Evolutionary conservation across 2,329 filamentous ascomycete genomes (phyloP), one percentile per base, ranked within the genome.

Genomic region (Aspergillus luchuensis): DNA sequence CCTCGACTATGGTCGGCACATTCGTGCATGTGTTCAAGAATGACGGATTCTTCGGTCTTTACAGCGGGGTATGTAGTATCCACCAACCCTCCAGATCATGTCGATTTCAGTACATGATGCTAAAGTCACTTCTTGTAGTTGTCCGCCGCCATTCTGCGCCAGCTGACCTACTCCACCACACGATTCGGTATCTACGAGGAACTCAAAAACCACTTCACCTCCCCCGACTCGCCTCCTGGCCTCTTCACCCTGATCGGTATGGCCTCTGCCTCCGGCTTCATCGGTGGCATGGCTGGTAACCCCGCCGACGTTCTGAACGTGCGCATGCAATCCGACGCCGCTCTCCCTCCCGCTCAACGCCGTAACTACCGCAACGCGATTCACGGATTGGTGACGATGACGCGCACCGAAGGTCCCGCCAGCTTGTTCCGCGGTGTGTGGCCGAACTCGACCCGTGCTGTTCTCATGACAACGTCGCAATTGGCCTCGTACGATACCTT

Each of bases 121-220:
- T 36, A 36, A 36, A 5, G 33, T 36, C 11, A 36, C 4, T 36
- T 36, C 11, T 5, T 67, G 55, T 69, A 88, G 80, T 87, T 98
- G 61, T 96, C 93, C 2, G 95, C 95, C 67, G 95, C 93, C 59
- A 86, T 98, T 52, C 85, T 98, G 60, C 93, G 95, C 66, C 95
- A 98, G 81, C 85, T 93, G 68, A 98, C 95, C 61, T 99, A 99
- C 82, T 95, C 91, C 61, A 99, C 95, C 54, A 95, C 92, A 39
- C 91, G 95, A 52, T 99, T 99, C 80, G 95, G 92, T 66, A 88
- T 97, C 66, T 99, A 99, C 82, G 95, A 98, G 79, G 88, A 96
- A 68, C 83, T 98, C 61, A 99, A 99, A 80, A 80, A 85, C 23
- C 85, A 84, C 55, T 83, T 89, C 72, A 85, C 86, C 39, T 80